phyloP scores from a whole-genome alignment of 345 rosid genomes.

The Pistacia atlantica region DNA sequence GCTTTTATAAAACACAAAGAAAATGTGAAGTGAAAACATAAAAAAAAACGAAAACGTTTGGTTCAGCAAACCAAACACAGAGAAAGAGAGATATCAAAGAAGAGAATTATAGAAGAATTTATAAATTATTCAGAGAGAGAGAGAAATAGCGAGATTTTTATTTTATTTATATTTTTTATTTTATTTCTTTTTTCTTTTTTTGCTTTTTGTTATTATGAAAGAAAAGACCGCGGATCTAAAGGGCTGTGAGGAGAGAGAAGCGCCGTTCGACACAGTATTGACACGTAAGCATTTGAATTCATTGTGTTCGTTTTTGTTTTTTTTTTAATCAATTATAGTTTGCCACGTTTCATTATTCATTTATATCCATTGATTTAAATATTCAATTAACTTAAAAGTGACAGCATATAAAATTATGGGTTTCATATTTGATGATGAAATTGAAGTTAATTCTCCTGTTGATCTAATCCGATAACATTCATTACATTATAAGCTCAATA shows the following conservation, averaged over 20 bases:
- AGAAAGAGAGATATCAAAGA: constrained; percentile 9
- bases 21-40: not conserved
- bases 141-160: not conserved
- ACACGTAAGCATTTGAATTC: constrained; percentile 26
- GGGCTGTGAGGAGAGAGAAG: constrained; percentile 21
- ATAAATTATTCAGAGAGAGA: constrained; percentile 5
- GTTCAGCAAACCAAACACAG: constrained; percentile 3
- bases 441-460: too few relatives aligned
- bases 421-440: too few relatives aligned
- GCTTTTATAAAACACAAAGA: not conserved
- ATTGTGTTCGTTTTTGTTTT: not conserved
- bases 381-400: too few relatives aligned
- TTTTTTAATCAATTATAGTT: not conserved
- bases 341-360: not conserved
- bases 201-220: constrained; percentile 20
- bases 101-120: constrained; percentile 2
- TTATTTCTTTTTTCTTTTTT: constrained; percentile 16
- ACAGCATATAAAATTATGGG: too few relatives aligned
- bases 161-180: constrained; percentile 15
- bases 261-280: not conserved
- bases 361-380: too few relatives aligned
- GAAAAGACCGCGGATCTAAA: constrained; percentile 39
- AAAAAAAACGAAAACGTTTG: not conserved
- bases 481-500: too few relatives aligned
- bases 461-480: too few relatives aligned